Evolutionary conservation across 75 land plant genomes (phyloP).

Genomic region (Pinus tabuliformis): DNA sequence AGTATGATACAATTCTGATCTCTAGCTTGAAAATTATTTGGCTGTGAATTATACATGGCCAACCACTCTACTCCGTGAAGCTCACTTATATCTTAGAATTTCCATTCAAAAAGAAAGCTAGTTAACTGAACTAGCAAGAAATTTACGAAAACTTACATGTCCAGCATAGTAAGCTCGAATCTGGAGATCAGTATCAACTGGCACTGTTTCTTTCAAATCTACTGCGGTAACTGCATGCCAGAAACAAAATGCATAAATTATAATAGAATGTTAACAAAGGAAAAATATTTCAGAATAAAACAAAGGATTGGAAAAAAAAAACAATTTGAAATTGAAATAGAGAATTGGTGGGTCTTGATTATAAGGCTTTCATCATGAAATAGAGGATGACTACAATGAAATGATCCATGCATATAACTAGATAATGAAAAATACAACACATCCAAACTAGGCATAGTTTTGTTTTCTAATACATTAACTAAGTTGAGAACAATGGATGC

Average conservation of each 20-base stretch:
- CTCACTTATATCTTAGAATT: background rate
- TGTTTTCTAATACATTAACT: no score
- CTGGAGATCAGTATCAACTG: constrained; percentile 85
- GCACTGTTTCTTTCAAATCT: constrained; percentile 84
- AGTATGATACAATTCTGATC: background rate
- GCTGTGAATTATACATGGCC: background rate
- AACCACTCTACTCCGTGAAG: background rate
- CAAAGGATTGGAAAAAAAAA: background rate
- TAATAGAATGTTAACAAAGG: background rate
- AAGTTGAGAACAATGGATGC: no score
- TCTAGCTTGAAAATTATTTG: constrained; percentile 2
- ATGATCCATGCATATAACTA: no score
- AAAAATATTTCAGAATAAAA: background rate
- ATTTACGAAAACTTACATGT: constrained; percentile 59
- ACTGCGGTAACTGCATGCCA: constrained; percentile 73
- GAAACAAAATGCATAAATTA: constrained; percentile 1
- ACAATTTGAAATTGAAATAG: background rate
- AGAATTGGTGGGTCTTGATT: background rate
- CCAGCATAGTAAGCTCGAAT: constrained; percentile 99
- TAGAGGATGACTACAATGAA: no score
- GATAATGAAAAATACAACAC: no score
- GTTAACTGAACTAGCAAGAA: background rate
- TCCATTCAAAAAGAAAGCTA: background rate
- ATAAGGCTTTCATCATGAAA: no score
- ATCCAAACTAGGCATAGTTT: no score